A percentile compares a stretch with the other conserved stretches of the same genome.
phyloP scores from a whole-genome alignment of 116 monocot species.

The Zostera marina region DNA sequence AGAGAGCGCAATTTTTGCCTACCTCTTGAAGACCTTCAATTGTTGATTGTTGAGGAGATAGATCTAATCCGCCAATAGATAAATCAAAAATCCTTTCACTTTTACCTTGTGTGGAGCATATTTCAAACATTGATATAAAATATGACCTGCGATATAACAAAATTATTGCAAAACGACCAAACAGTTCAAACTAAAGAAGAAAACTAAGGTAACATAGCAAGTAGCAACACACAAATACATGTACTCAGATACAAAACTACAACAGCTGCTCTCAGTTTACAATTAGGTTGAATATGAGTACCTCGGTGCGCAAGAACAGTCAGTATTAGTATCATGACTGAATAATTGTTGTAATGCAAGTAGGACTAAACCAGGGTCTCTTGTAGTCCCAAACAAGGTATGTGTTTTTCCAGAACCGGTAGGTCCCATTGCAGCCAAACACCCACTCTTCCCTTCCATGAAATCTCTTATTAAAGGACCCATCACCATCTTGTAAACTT shows the following conservation, averaged over 20 bases:
- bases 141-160: constrained; percentile 24
- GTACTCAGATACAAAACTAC: too few species aligned
- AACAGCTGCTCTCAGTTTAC: too few species aligned
- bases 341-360: constrained; percentile 48
- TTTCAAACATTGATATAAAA: constrained; percentile 81
- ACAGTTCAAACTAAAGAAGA: too few species aligned
- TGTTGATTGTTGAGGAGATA: constrained; percentile 31
- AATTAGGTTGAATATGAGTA: constrained; percentile 7
- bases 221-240: too few species aligned
- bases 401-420: constrained; percentile 87
- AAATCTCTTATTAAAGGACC: constrained; percentile 59
- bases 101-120: constrained; percentile 62
- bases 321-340: constrained; percentile 6
- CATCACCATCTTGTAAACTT: constrained; percentile 63
- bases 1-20: neutral
- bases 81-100: constrained; percentile 67
- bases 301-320: constrained; percentile 17
- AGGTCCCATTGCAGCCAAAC: constrained; percentile 79
- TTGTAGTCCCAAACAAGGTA: constrained; percentile 66
- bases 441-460: constrained; percentile 50
- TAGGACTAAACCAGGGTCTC: constrained; percentile 55
- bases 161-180: neutral
- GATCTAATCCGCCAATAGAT: constrained; percentile 22
- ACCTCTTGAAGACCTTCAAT: constrained; percentile 68
- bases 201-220: too few species aligned